phyloP scores from a whole-genome alignment of 1,284 basidiomycete species.

The Takashimella tepidaria region DNA sequence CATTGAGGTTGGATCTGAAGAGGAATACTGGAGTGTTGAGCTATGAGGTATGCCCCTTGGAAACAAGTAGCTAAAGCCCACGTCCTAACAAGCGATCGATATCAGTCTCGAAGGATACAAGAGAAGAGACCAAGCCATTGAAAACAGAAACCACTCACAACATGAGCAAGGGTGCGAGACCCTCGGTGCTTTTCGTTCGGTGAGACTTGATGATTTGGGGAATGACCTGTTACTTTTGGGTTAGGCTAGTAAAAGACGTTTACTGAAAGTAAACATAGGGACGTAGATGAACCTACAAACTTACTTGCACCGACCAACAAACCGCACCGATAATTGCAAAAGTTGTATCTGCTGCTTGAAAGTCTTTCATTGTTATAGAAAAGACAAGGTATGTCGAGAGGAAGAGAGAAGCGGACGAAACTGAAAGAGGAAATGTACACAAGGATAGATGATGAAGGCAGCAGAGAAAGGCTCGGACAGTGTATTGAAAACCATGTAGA shows the following conservation, averaged over 20 bases:
- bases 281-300: conserved; percentile 6
- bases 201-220: conserved; percentile 68
- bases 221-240: conserved; percentile 63
- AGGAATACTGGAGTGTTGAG: conserved; percentile 66
- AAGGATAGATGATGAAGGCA: no score
- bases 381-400: no score
- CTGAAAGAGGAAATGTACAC: no score
- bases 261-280: not conserved
- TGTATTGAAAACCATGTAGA: no score
- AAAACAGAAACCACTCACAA: conserved; percentile 41
- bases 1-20: conserved; percentile 65
- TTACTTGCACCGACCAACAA: conserved; percentile 40
- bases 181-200: conserved; percentile 64
- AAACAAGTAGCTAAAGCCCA: conserved; percentile 63
- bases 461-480: no score
- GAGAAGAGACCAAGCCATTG: not conserved
- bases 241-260: not conserved
- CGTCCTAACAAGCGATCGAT: conserved; percentile 37
- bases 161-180: conserved; percentile 67
- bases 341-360: conserved; percentile 54
- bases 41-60: conserved; percentile 65
- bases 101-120: conserved; percentile 1
- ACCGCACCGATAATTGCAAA: conserved; percentile 58
- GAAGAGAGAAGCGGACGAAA: no score
- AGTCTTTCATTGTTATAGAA: conserved; percentile 13